Conservation (phyloP, 2,329 filamentous ascomycete species). For the Pseudogymnoascus sp. region DNA sequence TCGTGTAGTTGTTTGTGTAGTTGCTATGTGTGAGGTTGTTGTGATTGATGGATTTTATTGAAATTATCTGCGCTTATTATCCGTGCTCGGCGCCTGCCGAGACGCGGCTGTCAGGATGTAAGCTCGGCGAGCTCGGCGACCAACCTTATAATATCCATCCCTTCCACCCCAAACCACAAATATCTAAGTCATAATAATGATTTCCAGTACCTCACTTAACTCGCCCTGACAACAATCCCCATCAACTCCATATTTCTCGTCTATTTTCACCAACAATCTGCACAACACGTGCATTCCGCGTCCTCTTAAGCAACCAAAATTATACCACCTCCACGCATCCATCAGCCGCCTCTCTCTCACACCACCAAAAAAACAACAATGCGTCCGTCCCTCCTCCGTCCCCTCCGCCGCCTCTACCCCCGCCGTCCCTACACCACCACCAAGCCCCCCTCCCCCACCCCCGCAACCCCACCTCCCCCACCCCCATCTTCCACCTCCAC, state of each 20-base stretch:
- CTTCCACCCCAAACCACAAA: background rate
- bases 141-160: background rate
- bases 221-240: background rate
- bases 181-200: background rate
- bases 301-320: background rate
- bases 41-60: background rate
- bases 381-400: background rate
- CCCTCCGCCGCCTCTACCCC: background rate
- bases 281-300: background rate
- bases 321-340: background rate
- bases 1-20: background rate
- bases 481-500: background rate
- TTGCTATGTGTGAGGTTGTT: background rate
- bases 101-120: background rate
- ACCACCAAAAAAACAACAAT: too few species aligned
- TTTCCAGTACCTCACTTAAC: background rate
- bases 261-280: background rate
- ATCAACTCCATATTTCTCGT: background rate
- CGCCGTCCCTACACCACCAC: background rate
- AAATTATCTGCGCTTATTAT: constrained; percentile 4
- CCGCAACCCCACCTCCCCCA: background rate
- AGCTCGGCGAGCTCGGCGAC: background rate
- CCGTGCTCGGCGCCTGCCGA: background rate
- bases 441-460: background rate
- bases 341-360: too few species aligned